Base-by-base conservation (phyloP, 306 rosid species). In the Rosa rugosa region DNA sequence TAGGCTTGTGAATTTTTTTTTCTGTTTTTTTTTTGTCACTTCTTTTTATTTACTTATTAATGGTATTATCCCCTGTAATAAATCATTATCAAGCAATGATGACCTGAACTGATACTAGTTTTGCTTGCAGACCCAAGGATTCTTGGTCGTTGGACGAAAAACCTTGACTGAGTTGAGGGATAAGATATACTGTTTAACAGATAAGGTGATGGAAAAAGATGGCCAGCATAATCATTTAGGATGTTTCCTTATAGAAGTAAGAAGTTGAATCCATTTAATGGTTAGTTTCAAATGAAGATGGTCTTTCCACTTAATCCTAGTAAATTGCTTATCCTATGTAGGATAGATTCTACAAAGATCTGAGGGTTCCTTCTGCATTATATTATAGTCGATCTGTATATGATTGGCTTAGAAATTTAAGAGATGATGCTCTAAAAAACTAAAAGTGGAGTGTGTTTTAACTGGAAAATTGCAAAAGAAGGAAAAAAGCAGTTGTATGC, bases 61-160 rank as follows among this genome's bases (percentile, higher is more conserved):
- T 27, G 31, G 31, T 27, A 27, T 27, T 27, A 27, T 27, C 31
- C 44, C 44, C 44, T 41, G 44, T 41, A 41, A 41, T 41, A 8
- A 41, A 41, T 41, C 44, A 41, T 4, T 41, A 41, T 41, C 44
- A 6, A 41, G 44, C 44, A 41, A 41, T 41, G 7, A 41, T 6
- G 8, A 4, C 44, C 44, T 8, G 5, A 5, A 17, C 31, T 77
- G 76, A 84, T 40, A 36, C 44, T 50, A 65, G 59, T 72, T 10
- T 31, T 59, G 67, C 65, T 76, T 76, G 81, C 79, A 89, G 98
- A 89, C 91, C 76, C 97, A 90, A 76, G 98, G 92, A 77, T 78
- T 90, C 78, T 70, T 94, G 91, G 91, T 88, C 77, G 91, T 88
- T 64, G 98, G 97, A 79, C 86, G 77, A 42, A 97, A 90, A 86